Base-by-base conservation (phyloP, 78 protist species). In the Paulinella micropora region DNA sequence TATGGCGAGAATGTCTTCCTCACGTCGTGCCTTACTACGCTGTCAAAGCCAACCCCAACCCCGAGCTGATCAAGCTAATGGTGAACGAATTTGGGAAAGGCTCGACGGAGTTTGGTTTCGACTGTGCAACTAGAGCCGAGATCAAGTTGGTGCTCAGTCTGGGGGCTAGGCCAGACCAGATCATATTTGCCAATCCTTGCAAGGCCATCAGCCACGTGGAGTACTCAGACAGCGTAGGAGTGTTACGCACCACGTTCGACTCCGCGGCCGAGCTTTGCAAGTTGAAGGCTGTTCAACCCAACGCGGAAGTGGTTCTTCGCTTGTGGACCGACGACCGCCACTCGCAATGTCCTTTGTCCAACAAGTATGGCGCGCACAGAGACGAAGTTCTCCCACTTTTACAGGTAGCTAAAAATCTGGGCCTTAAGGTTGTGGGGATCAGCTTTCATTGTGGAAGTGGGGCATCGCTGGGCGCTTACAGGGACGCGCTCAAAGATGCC, bases 181-280 rank as follows among this genome's bases (percentile, higher is more conserved):
- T 91, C 90, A 28, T 91, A 40, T 91, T 79, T 73, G 90, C 93
- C 34, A 88, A 91, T 84, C 93, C 93, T 23, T 87, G 90, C 91
- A 91, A 91, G 91, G 51, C 29, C 86, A 73, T 81, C 37, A 2
- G 37, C 39, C 87, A 39, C 37, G 6, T 91, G 40, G 64, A 40
- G n/a, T 84, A 28, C 87, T 90, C 93, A 28, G 38, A 28, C 3
- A 39, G 23, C 3, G 2, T 0, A 39, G 81, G 69, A 34, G 87
- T 86, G 29, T 2, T 32, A 32, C 15, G 31, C 41, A 38, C 86
- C 51, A 40, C 36, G 23, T 89, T 86, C n/a, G 90, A 91, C 90
- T 37, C 81, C 86, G 39, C 9, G 32, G 93, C 36, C 31, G 93
- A 91, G 89, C 84, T 91, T 15, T 34, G 26, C 90, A 91, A 91